Evolutionary conservation across 371 early-diverging fungal species (phyloP), one percentile per base, ranked within the genome.

Genomic region (Entomophthora muscae): DNA sequence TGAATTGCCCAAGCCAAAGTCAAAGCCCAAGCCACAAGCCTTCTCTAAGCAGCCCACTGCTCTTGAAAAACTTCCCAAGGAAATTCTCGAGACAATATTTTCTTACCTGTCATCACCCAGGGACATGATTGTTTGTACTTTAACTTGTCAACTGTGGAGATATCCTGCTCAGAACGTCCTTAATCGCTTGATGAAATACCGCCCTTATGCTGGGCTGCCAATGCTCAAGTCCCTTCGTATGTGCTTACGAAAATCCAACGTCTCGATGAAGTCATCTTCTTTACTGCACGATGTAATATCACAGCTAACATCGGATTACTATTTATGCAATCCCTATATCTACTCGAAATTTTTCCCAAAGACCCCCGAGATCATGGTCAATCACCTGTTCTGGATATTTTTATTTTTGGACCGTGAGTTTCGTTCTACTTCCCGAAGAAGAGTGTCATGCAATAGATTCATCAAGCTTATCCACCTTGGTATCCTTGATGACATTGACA

Each of bases 361-460:
- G 7, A 12, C 51, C 10, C 57, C 57, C 3, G 57, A 57, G 29
- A 57, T 31, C 24, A 22, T 57, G 57, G 29, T 57, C 24, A 28
- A 23, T 28, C 12, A 57, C 22, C 29, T 57, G 29, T 57, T 57
- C 29, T 57, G 57, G 57, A 57, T 57, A 27, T 57, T 57, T 57
- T 28, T 57, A 26, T 57, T 57, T 57, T 57, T 57, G 29, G 57
- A 57, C 22, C 24, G 57, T 10, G 23, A 12, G 3, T 57, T 57
- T 26, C 23, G 26, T 17, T 3, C 3, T 26, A 13, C 28, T 57
- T 29, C 3, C 29, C 3, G 31, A 13, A n/a, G 57, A 7, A 26
- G 57, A 5, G 28, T 57, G 12, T 29, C 17, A 27, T 57, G 57
- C 31, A 29, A 57, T 57, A 17, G 31, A 17, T 57, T 57, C 29